phyloP scores from a whole-genome alignment of 371 early-diverging fungal species.

The Mortierella sp. region DNA sequence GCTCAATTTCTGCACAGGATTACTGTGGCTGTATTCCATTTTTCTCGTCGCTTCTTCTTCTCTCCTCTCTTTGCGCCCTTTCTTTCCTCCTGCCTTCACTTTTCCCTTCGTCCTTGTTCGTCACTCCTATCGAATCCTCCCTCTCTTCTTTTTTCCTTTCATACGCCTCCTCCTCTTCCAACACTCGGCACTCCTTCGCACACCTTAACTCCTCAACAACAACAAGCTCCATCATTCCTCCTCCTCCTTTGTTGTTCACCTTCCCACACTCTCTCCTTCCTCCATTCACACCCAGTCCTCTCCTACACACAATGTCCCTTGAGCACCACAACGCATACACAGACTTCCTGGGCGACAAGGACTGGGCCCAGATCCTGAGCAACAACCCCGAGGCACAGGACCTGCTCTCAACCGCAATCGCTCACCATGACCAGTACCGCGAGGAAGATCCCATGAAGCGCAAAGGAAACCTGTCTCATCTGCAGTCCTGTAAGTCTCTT shows the following conservation, averaged over 20 bases:
- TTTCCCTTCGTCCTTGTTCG: background rate
- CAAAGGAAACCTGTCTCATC: conserved; percentile 28
- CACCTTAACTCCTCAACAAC: background rate
- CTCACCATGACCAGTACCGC: conserved; percentile 50
- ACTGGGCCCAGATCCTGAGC: conserved; percentile 45
- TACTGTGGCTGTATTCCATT: background rate
- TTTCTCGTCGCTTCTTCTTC: background rate
- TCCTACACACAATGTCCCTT: conserved; percentile 33
- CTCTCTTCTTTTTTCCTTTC: background rate
- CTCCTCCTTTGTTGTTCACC: background rate
- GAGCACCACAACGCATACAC: conserved; percentile 30
- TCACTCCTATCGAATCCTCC: background rate
- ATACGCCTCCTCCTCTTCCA: background rate
- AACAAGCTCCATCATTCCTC: background rate
- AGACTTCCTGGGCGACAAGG: conserved; percentile 29
- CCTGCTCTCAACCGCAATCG: conserved; percentile 47
- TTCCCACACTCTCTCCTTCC: background rate
- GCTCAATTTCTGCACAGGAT: background rate
- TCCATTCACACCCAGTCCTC: background rate
- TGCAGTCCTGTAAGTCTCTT: background rate
- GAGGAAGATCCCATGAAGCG: conserved; percentile 49
- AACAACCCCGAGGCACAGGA: conserved; percentile 44
- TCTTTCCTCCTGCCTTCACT: background rate
- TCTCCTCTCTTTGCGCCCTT: background rate
- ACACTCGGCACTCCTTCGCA: background rate